A percentile compares a stretch with the other conserved stretches of the same genome.
These are phyloP conservation scores for Fallopia convolvulus DNA, from an alignment of 148 eudicot species.

Conservation along the genomic window DNA sequence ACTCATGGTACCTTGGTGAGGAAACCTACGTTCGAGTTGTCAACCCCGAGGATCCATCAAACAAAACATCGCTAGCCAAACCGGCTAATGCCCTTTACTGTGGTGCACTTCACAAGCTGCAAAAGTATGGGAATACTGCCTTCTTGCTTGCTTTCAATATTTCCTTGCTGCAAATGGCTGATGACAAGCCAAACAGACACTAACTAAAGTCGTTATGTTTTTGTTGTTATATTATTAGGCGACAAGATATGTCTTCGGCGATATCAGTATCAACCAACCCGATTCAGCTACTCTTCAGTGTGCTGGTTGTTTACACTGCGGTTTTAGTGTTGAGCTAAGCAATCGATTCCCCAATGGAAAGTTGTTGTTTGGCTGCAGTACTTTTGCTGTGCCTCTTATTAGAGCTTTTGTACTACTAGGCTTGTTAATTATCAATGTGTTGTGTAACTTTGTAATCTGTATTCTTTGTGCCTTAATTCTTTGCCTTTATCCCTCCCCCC, in stretches of 20 bases:
- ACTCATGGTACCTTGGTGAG: slow-evolving; percentile 95
- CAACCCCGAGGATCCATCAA: slow-evolving; percentile 52
- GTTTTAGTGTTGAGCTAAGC: not conserved
- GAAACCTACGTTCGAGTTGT: slow-evolving; percentile 80
- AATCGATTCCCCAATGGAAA: not conserved
- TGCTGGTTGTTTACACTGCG: slow-evolving; percentile 9
- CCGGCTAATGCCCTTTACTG: slow-evolving; percentile 84
- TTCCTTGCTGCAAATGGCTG: not conserved
- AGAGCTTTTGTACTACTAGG: slow-evolving; percentile 5
- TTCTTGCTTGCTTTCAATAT: not conserved
- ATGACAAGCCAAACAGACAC: not conserved
- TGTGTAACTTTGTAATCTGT: slow-evolving; percentile 11
- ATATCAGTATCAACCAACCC: slow-evolving; percentile 16
- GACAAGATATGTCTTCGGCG: slow-evolving; percentile 54
- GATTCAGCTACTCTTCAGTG: slow-evolving; percentile 24
- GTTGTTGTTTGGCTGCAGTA: not conserved
- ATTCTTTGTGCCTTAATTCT: slow-evolving; percentile 9
- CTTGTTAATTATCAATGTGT: slow-evolving; percentile 2
- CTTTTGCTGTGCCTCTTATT: not conserved
- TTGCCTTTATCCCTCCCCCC: not conserved
- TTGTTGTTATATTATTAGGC: slow-evolving; percentile 33
- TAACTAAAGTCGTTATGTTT: not conserved
- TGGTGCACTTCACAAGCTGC: slow-evolving; percentile 63
- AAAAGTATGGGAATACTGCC: slow-evolving; percentile 44
- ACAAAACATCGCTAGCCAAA: slow-evolving; percentile 68